Evolutionary conservation across 129 eudicot species (phyloP), one percentile per base, ranked within the genome.

Genomic region (Flaveria ramosissima): DNA sequence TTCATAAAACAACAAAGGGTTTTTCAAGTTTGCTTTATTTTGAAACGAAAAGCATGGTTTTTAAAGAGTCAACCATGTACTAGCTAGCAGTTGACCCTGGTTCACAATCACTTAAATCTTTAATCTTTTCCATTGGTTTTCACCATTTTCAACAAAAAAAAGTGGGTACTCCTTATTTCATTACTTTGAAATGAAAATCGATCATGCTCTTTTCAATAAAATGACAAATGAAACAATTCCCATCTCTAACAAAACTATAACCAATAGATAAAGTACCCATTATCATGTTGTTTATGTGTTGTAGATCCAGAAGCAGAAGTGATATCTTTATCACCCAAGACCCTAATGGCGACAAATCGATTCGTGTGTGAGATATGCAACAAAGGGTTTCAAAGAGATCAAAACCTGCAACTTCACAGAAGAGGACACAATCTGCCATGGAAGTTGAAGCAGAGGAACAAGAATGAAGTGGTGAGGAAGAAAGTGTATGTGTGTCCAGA

Each of bases 391-490:
- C 96, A 90, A 69, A 81, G 96, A 51, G 96, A 90, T 48, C 96
- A 90, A 73, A 90, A 90, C 15, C 79, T 90, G 51, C 96, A 90
- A 52, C 92, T 90, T 2, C 92, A 90, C 36, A 83, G 90, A 80
- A 85, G 96, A 87, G 96, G 92, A 4, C 96, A 90, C 76, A 90
- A 87, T 62, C 77, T 90, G 66, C 96, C 96, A 87, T 90, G 96
- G 96, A 89, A 89, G 77, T 70, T 89, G 30, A 89, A 87, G 89
- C 96, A 89, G 74, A 86, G 96, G 39, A 73, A 75, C 75, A 84
- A 71, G 77, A 83, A 81, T 20, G 92, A 87, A 11, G 68, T 72
- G 4, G 84, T 87, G 55, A 85, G 80, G 83, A 89, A 89, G 73
- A 89, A 87, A 55, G 96, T 89, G 60, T 87, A 87, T 71, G 89